Base-by-base conservation (phyloP, 2,329 filamentous ascomycete genomes). In the Falciphora oryzae region DNA sequence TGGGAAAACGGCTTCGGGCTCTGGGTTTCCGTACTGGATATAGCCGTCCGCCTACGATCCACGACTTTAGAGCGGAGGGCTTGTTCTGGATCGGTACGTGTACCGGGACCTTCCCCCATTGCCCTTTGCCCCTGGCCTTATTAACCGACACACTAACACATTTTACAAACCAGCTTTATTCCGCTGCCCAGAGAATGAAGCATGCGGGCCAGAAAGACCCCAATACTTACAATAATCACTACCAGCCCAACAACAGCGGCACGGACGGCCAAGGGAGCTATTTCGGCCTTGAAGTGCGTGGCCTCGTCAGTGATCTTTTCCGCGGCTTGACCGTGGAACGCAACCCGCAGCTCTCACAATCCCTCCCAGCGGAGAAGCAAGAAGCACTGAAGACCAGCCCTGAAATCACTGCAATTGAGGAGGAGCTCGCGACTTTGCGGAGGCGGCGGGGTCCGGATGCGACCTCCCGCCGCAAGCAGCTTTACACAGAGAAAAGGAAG, bases 151-250 rank as follows among this genome's bases (percentile, higher is more conserved):
- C 29, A 29, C 6, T 29, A 29, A 29, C 29, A 29, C 29, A 29
- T 29, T 29, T 29, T 29, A 29, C 29, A 29, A 29, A 29, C 29
- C 29, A 29, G 29, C 29, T 29, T 29, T 29, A 29, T 29, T 29
- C 29, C 29, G 29, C 29, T 29, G 29, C 29, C 29, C 6, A 29
- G 6, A 29, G 57, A 32, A 64, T 64, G 32, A 64, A 64, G n/a
- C 32, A 64, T 59, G 32, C 31, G 1, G 57, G 35, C 27, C 29
- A 64, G 8, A 64, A 59, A 50, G 63, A 64, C 57, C 57, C 32
- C n/a, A 58, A 50, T 25, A 64, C 32, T 7, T 61, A 64, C 57
- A 64, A 61, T 7, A 64, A 64, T 10, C n/a, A 64, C 44, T 64
- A 61, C 59, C 32, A 64, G 27, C 32, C 57, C 32, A 64, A 64